phyloP scores from a whole-genome alignment of 108 stramenopile genomes.

The Parmales sp. region DNA sequence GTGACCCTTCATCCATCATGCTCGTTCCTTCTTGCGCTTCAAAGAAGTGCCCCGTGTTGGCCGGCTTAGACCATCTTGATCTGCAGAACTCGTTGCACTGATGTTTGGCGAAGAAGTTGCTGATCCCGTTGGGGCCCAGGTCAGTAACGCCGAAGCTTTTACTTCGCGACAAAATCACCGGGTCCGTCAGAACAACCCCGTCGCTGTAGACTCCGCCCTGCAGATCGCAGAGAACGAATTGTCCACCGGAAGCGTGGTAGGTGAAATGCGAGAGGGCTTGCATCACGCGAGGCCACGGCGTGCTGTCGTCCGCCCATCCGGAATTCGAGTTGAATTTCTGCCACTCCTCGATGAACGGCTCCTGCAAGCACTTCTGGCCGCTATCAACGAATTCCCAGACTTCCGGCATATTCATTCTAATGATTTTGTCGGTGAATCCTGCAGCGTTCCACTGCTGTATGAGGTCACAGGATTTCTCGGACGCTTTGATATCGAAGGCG shows the following conservation, averaged over 20 bases:
- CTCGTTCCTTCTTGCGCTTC: no score
- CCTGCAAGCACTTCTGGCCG: slow-evolving; percentile 30
- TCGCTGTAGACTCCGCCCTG: slow-evolving; percentile 38
- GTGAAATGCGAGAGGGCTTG: slow-evolving; percentile 41
- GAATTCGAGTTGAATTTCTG: slow-evolving; percentile 48
- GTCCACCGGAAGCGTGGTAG: slow-evolving; percentile 35
- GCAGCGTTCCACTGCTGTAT: slow-evolving; percentile 31
- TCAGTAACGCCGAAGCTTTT: slow-evolving; percentile 32
- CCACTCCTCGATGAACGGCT: slow-evolving; percentile 36
- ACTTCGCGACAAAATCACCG: slow-evolving; percentile 32
- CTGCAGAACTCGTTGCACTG: slow-evolving; percentile 39
- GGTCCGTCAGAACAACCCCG: slow-evolving; percentile 29
- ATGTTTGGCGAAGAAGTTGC: slow-evolving; percentile 31
- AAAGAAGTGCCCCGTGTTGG: no score
- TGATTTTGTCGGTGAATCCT: slow-evolving; percentile 22
- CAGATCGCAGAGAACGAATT: slow-evolving; percentile 38
- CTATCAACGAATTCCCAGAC: slow-evolving; percentile 24
- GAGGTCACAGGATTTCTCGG: slow-evolving; percentile 21
- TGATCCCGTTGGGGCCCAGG: slow-evolving; percentile 30
- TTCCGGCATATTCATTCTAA: slow-evolving; percentile 30
- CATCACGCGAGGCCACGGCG: slow-evolving; percentile 33
- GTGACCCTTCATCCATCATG: no score
- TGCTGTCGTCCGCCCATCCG: slow-evolving; percentile 28
- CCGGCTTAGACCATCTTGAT: slow-evolving; percentile 27
- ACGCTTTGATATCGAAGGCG: slow-evolving; percentile 22